Evolutionary conservation across 2,329 filamentous ascomycete genomes (phyloP), one percentile per base, ranked within the genome.

Genomic region (Ceratocystis destructans): DNA sequence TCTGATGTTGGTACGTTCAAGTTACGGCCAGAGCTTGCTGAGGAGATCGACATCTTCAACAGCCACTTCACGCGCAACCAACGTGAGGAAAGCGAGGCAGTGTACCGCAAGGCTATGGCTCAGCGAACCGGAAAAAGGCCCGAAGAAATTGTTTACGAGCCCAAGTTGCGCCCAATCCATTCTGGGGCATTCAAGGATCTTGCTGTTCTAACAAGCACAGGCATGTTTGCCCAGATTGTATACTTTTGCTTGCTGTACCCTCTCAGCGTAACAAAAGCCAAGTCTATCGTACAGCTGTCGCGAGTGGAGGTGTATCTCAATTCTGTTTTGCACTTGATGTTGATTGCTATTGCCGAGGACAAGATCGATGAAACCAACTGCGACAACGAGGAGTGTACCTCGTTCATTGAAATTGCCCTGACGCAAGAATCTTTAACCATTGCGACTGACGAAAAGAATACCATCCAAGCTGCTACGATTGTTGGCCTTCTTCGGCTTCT

Each of bases 51-150:
- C 73, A 94, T 95, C 0, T 99, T 96, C 74, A 94, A 92, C 72
- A 89, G 92, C 5, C 91, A 97, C 73, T 99, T 96, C 75, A 95
- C 87, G 72, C 96, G 96, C 73, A 99, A 99, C 72, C 93, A 97
- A 74, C 85, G 94, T 63, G 94, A 99, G 73, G 94, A 99, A 74
- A 90, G 93, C 0, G 94, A 99, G 75, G 86, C 84, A 70, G 88
- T 91, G 2, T 96, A 94, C 77, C 90, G 88, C 71, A 87, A 88
- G 72, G 88, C 89, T 79, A 86, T 94, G 79, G 89, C 91, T 10
- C 91, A 91, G 77, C 91, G 89, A 76, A 90, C 87, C 0, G 91
- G 92, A 20, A 91, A 92, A 73, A 80, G 86, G 55, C 78, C 83
- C 1, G 85, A 90, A 50, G 91, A 96, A 65, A 86, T 97, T 68